Base-by-base conservation (phyloP, 176 grass and related monocot genomes). In the Oropetium thomaeum region DNA sequence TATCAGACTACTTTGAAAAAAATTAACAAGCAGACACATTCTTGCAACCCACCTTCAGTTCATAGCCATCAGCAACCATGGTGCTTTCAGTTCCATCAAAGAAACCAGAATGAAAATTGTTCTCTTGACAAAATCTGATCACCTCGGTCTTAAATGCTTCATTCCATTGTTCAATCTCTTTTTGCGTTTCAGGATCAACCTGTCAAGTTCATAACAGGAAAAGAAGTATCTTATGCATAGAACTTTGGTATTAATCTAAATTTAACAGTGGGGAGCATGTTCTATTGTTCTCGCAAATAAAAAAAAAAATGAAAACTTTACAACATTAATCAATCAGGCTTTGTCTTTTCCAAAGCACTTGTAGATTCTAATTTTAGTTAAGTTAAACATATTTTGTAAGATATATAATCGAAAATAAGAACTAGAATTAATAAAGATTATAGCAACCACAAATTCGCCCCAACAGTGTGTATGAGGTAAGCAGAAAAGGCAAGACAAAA, bases 141-240 rank as follows among this genome's bases (percentile, higher is more conserved):
- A 98, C 91, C 68, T 98, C 91, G 1, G 60, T 35, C 69, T 87
- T 93, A 51, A 98, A 69, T 34, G 44, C 22, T 84, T 83, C 91
- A 65, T 92, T 98, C 96, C 96, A 98, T 72, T 92, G 86, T 33
- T 92, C 96, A 14, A 95, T 86, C 70, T 98, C 96, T 79, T 90
- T 88, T 58, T 79, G 73, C 32, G 87, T 52, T 44, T 98, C 96
- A 55, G 86, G 68, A 87, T 84, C 96, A 51, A 55, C 79, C 96
- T 98, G 76, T 32, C n/a, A n/a, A n/a, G n/a, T n/a, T n/a, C 33
- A 28, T 31, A 69, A 33, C 6, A 51, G 20, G 47, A 1, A 19
- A 58, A 71, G 26, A 28, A 77, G 19, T 10, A 10, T 38, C 40
- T 49, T 78, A 7, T 58, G n/a, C 13, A 67, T 47, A 3, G 29